Evolutionary conservation across 352 stramenopile species (phyloP).

Genomic region (Phytophthora parvispora): DNA sequence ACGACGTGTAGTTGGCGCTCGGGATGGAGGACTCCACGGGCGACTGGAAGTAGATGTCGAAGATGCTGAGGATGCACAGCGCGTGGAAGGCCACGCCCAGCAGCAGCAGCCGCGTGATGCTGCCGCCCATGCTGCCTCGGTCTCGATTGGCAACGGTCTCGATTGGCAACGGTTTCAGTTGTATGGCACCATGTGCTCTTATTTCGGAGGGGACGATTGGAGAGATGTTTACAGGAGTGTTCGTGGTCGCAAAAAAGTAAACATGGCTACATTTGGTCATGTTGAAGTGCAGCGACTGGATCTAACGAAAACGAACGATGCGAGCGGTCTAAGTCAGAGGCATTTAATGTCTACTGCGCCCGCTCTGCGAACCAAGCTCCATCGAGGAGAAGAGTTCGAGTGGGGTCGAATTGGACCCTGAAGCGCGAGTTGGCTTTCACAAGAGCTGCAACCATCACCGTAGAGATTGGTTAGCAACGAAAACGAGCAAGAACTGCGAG

Average conservation of each 20-base stretch:
- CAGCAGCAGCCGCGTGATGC: constrained; percentile 52
- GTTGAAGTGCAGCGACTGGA: too few relatives aligned
- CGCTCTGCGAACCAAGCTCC: constrained; percentile 59
- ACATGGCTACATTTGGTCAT: not conserved
- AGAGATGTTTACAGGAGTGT: not conserved
- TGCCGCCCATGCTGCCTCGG: constrained; percentile 5
- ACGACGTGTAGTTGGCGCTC: constrained; percentile 43
- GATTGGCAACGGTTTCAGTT: not conserved
- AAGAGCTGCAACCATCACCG: constrained; percentile 40
- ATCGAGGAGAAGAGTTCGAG: constrained; percentile 54
- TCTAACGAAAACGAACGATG: too few relatives aligned
- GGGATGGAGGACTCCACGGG: constrained; percentile 69
- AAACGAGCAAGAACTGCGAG: not conserved
- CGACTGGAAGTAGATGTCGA: constrained; percentile 92
- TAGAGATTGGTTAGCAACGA: constrained; percentile 4
- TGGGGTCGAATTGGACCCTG: constrained; percentile 43
- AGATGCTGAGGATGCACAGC: constrained; percentile 86
- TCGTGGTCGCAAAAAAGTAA: too few relatives aligned
- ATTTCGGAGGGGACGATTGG: not conserved
- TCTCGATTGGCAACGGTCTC: not conserved
- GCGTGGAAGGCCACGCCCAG: constrained; percentile 84
- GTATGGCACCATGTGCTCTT: not conserved
- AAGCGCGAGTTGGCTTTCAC: constrained; percentile 56
- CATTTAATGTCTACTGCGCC: constrained; percentile 4
- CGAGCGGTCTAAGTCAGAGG: not conserved